These are phyloP conservation scores for Saccharomycopsis malanga DNA, from an alignment of 805 yeast species.

Conservation along the genomic window DNA sequence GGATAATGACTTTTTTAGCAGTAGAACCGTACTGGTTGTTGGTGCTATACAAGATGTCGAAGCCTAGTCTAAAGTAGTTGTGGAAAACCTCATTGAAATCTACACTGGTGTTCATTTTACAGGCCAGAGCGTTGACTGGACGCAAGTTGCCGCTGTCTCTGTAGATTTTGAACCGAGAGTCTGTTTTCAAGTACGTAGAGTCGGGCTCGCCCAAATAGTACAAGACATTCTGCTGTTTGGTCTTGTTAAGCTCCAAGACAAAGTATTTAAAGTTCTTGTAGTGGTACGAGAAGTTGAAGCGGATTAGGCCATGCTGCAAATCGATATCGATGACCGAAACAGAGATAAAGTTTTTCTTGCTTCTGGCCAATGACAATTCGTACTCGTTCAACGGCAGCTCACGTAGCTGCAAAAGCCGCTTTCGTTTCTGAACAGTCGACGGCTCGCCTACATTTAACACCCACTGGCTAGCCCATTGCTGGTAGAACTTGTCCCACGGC, in stretches of 20 bases:
- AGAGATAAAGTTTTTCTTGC: neutral
- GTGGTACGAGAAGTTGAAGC: constrained; percentile 7
- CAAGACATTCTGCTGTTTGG: constrained; percentile 19
- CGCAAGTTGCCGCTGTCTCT: neutral
- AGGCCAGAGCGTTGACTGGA: neutral
- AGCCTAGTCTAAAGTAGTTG: constrained; percentile 20
- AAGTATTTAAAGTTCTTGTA: constrained; percentile 1
- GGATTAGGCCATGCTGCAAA: constrained; percentile 2
- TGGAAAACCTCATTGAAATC: constrained; percentile 15
- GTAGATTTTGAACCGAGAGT: constrained; percentile 15
- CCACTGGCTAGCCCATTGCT: no score
- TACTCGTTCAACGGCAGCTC: neutral
- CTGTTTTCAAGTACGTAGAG: constrained; percentile 15
- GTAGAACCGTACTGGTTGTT: constrained; percentile 10
- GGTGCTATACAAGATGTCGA: constrained; percentile 16
- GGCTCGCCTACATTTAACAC: no score
- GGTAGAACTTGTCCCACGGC: constrained; percentile 1
- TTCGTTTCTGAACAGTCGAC: neutral
- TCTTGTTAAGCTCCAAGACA: constrained; percentile 1
- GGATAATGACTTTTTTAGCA: constrained; percentile 16
- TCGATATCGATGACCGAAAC: constrained; percentile 7
- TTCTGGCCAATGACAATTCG: neutral
- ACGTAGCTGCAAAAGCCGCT: neutral
- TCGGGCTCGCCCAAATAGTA: constrained; percentile 18
- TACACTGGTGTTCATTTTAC: neutral